phyloP scores from a whole-genome alignment of 192 early-diverging fungal species.

The Backusella macrospora region DNA sequence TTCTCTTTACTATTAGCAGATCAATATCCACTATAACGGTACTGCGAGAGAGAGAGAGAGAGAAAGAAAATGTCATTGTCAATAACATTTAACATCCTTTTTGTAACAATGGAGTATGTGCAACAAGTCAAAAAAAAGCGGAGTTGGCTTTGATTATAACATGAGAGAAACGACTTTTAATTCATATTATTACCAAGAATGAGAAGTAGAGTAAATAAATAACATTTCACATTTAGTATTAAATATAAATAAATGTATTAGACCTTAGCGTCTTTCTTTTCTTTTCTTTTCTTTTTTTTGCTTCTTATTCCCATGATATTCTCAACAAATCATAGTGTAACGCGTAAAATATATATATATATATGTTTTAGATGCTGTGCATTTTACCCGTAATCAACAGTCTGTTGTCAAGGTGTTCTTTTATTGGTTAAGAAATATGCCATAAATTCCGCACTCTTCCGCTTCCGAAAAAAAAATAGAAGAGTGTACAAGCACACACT shows the following conservation, averaged over 20 bases:
- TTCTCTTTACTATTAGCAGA: not conserved
- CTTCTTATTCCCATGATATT: not conserved
- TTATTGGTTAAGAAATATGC: not conserved
- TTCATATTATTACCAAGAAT: not conserved
- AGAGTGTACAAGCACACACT: not conserved
- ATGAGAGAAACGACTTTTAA: not conserved
- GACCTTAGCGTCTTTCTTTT: not conserved
- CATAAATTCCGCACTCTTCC: not conserved
- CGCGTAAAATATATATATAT: not conserved
- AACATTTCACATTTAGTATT: not conserved
- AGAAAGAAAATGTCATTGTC: not conserved
- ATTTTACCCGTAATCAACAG: not conserved
- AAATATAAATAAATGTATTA: not conserved
- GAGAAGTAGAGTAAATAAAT: not conserved
- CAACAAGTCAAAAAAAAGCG: conserved; percentile 2
- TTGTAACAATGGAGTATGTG: not conserved
- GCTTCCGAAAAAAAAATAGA: not conserved
- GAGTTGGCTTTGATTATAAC: not conserved
- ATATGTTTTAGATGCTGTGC: not conserved
- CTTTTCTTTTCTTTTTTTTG: not conserved
- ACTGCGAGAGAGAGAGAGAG: too few species aligned
- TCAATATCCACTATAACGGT: not conserved
- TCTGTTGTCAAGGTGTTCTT: not conserved
- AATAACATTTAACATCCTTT: not conserved
- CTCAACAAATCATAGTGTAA: not conserved